Evolutionary conservation across 2,329 filamentous ascomycete genomes (phyloP).

Genomic region (Arachnomyces sp.): DNA sequence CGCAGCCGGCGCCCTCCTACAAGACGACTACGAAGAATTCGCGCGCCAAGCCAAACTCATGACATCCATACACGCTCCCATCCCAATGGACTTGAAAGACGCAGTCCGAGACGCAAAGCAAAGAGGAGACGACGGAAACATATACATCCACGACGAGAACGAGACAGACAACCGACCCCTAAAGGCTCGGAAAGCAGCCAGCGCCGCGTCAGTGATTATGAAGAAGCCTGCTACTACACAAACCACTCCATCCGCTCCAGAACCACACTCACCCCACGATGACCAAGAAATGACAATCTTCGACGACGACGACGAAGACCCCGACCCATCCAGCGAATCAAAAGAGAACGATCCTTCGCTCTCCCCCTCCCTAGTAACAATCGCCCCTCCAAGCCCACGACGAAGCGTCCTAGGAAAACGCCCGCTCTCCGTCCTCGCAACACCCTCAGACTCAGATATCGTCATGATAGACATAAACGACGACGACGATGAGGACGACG

Average conservation of each 20-base stretch:
- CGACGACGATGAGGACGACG: slow-evolving; percentile 14
- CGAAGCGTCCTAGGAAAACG: slow-evolving; percentile 33
- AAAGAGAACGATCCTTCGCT: slow-evolving; percentile 44
- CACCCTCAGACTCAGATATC: slow-evolving; percentile 25
- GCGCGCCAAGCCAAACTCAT: slow-evolving; percentile 51
- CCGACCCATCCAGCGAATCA: slow-evolving; percentile 27
- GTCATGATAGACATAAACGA: slow-evolving; percentile 23
- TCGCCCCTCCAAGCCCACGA: slow-evolving; percentile 27
- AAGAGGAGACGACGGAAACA: slow-evolving; percentile 42
- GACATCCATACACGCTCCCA: slow-evolving; percentile 52
- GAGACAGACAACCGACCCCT: slow-evolving; percentile 9
- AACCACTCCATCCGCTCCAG: slow-evolving; percentile 13
- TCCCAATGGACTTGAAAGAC: slow-evolving; percentile 38
- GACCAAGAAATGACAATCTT: slow-evolving; percentile 4
- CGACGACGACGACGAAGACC: slow-evolving; percentile 23
- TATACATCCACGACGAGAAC: slow-evolving; percentile 19
- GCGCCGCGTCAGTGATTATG: slow-evolving; percentile 20
- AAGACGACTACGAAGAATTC: slow-evolving; percentile 52
- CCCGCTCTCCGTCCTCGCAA: slow-evolving; percentile 34
- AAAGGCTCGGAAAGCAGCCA: slow-evolving; percentile 12
- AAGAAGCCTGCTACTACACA: slow-evolving; percentile 20
- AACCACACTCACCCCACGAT: slow-evolving; percentile 1
- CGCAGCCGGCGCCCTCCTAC: slow-evolving; percentile 49
- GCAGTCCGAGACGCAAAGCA: slow-evolving; percentile 46
- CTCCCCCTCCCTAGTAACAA: slow-evolving; percentile 29